Evolutionary conservation across 1,139 yeast species (phyloP).

Genomic region (Sugiyamaella castrensis): DNA sequence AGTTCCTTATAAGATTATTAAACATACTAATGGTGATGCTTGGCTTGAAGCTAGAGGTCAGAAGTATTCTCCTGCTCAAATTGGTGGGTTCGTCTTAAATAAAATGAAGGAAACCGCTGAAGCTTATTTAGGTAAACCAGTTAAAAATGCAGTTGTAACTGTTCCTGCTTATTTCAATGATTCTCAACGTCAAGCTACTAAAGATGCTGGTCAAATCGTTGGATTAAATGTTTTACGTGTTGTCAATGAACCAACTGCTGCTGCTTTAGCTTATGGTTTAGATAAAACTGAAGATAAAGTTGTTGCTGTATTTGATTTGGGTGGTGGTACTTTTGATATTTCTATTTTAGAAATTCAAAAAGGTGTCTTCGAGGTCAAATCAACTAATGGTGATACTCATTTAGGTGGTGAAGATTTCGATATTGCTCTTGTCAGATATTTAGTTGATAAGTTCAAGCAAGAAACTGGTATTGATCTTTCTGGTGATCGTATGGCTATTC

Average conservation of each 20-base stretch:
- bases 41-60: slow-evolving; percentile 98
- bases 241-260: slow-evolving; percentile 98
- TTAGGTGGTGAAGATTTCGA: slow-evolving; percentile 85
- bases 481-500: slow-evolving; percentile 97
- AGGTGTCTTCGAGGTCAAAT: slow-evolving; percentile 84
- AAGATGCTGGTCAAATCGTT: slow-evolving; percentile 97
- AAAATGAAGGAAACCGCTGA: slow-evolving; percentile 98
- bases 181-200: slow-evolving; percentile 98
- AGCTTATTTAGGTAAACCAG: slow-evolving; percentile 78
- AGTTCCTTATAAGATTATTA: slow-evolving; percentile 96
- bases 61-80: slow-evolving; percentile 88
- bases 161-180: slow-evolving; percentile 98
- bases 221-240: slow-evolving; percentile 95
- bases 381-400: slow-evolving; percentile 88
- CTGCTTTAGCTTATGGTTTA: slow-evolving; percentile 95
- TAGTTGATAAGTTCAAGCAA: slow-evolving; percentile 89
- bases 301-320: slow-evolving; percentile 82
- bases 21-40: slow-evolving; percentile 97
- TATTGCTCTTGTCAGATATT: slow-evolving; percentile 80
- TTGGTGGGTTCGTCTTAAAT: slow-evolving; percentile 94
- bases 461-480: slow-evolving; percentile 86
- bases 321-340: slow-evolving; percentile 89
- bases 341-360: slow-evolving; percentile 82
- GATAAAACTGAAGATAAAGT: slow-evolving; percentile 74
- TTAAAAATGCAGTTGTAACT: slow-evolving; percentile 90